A percentile compares a stretch with the other conserved stretches of the same genome.
Conservation (phyloP, 1,284 basidiomycete genomes). For the Ustanciosporium gigantosporum region DNA sequence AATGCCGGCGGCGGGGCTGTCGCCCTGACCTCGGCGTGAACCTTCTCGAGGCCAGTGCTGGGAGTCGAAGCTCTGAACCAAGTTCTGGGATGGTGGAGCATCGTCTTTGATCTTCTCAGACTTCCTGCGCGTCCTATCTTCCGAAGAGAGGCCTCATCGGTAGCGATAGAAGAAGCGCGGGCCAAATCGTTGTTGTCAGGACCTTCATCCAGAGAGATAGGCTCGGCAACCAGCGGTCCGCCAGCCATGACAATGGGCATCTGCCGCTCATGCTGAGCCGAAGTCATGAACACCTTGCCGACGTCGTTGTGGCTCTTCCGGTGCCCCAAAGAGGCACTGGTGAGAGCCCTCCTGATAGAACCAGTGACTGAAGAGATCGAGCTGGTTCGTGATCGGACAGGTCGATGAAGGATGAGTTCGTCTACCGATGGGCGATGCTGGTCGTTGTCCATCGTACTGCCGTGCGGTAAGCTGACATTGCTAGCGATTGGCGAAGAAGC, state of each 20-base stretch:
- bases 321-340: slow-evolving; percentile 11
- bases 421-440: slow-evolving; percentile 8
- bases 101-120: slow-evolving; percentile 36
- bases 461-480: slow-evolving; percentile 13
- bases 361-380: slow-evolving; percentile 30
- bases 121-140: slow-evolving; percentile 7
- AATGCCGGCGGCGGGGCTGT: slow-evolving; percentile 5
- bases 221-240: slow-evolving; percentile 13
- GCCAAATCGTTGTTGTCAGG: not conserved
- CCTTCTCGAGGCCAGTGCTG: slow-evolving; percentile 1
- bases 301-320: slow-evolving; percentile 21
- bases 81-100: slow-evolving; percentile 27
- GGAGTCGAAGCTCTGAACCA: slow-evolving; percentile 32
- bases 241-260: slow-evolving; percentile 6
- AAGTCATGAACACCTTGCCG: slow-evolving; percentile 9
- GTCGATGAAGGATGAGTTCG: slow-evolving; percentile 3
- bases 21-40: slow-evolving; percentile 4
- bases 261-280: slow-evolving; percentile 20
- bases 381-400: slow-evolving; percentile 17
- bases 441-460: not conserved
- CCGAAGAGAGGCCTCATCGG: no score
- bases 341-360: slow-evolving; percentile 33
- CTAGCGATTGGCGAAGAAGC: slow-evolving; percentile 22
- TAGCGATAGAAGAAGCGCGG: not conserved
- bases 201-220: not conserved